A percentile compares a stretch with the other conserved stretches of the same genome.
phyloP scores from a whole-genome alignment of 73 alveolate species.

The Paramecium biaurelia region DNA sequence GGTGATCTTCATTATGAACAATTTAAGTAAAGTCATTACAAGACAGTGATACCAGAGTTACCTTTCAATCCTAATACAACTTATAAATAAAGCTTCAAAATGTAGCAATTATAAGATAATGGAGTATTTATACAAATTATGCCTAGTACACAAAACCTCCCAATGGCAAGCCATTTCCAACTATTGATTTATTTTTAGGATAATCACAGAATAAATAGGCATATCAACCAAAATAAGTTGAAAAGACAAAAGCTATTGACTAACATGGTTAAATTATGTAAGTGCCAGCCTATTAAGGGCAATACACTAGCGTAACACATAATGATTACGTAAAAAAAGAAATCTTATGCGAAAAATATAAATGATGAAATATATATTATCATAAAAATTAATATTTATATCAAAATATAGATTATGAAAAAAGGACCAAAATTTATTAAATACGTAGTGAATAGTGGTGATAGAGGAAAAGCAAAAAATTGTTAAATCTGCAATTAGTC shows the following conservation, averaged over 20 bases:
- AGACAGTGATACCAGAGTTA: slow-evolving; percentile 20
- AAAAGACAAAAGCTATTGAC: background rate
- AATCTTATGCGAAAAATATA: background rate
- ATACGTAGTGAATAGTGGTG: background rate
- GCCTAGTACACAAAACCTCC: background rate
- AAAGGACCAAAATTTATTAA: background rate
- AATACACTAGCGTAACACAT: slow-evolving; percentile 23
- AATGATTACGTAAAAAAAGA: slow-evolving; percentile 23
- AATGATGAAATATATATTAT: background rate
- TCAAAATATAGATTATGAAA: background rate
- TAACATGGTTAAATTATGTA: background rate
- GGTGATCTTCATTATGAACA: slow-evolving; percentile 40
- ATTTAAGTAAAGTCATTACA: slow-evolving; percentile 48
- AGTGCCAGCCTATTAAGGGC: slow-evolving; percentile 6
- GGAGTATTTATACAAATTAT: background rate
- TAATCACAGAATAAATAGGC: background rate
- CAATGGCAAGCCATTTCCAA: slow-evolving; percentile 29
- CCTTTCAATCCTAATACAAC: slow-evolving; percentile 46
- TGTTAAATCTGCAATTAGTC: slow-evolving; percentile 19
- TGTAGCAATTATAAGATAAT: background rate
- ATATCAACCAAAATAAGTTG: background rate
- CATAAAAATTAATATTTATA: background rate
- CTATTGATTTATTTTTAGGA: slow-evolving; percentile 42
- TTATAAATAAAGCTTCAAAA: background rate
- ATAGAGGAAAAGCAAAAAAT: background rate